phyloP scores from a whole-genome alignment of 257 asterid species.

The Solanum medicagineum region DNA sequence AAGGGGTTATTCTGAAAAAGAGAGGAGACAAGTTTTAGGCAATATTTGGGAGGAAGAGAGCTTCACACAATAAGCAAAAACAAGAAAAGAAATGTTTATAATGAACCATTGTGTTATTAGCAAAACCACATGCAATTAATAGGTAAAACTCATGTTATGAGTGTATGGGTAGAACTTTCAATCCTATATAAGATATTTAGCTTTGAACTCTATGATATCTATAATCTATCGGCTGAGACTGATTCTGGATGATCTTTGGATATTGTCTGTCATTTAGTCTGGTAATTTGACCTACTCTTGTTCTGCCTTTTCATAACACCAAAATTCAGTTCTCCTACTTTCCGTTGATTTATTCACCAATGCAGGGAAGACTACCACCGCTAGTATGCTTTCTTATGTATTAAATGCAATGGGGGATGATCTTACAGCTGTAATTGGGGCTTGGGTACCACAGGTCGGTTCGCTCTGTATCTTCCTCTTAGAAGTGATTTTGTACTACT shows the following conservation, averaged over 20 bases:
- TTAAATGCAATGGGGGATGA: slow-evolving; percentile 27
- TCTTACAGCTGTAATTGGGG: slow-evolving; percentile 32
- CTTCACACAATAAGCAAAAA: not conserved
- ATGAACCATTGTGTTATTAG: not conserved
- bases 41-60: not conserved
- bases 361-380: slow-evolving; percentile 28
- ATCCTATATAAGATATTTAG: not conserved
- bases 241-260: not conserved
- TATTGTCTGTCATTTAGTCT: not conserved
- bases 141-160: not conserved
- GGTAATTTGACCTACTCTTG: not conserved
- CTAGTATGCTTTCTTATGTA: slow-evolving; percentile 29
- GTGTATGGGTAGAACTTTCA: not conserved
- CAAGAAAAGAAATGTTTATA: not conserved
- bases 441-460: slow-evolving; percentile 27
- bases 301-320: not conserved
- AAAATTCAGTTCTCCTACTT: not conserved
- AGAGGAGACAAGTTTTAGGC: not conserved
- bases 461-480: not conserved
- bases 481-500: not conserved
- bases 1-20: not conserved
- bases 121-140: not conserved
- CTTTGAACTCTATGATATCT: not conserved
- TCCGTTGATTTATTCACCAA: not conserved
- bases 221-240: not conserved